Evolutionary conservation across 139 green algal species (phyloP).

Genomic region (Chlamydomonas eustigma): DNA sequence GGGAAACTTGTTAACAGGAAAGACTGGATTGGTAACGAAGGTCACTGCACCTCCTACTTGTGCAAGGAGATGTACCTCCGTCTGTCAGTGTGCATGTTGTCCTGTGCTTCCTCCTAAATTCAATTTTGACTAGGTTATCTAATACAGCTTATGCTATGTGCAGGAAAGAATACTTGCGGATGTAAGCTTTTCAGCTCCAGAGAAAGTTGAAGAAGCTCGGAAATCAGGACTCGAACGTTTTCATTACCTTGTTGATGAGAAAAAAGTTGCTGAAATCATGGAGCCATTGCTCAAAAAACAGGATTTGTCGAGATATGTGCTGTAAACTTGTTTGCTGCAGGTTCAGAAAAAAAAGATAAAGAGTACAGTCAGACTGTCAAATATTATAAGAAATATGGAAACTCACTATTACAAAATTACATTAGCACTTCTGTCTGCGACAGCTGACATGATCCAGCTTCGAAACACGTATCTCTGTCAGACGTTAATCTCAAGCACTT

Average conservation of each 20-base stretch:
- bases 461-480: too few species aligned
- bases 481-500: too few species aligned
- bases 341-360: too few species aligned
- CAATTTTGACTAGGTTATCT: background rate
- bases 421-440: too few species aligned
- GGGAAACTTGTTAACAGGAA: background rate
- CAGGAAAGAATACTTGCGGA: conserved; percentile 90
- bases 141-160: background rate
- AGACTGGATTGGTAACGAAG: background rate
- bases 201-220: conserved; percentile 47
- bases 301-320: conserved; percentile 72
- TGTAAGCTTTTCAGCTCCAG: conserved; percentile 85
- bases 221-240: conserved; percentile 1
- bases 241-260: conserved; percentile 55
- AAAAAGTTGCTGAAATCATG: conserved; percentile 52
- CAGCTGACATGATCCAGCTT: too few species aligned
- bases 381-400: too few species aligned
- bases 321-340: too few species aligned
- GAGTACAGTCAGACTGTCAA: too few species aligned
- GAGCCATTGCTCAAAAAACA: conserved; percentile 64
- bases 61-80: too few species aligned
- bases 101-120: background rate
- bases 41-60: background rate
- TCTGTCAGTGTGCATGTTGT: background rate
- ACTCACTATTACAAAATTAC: too few species aligned